Percentiles rank a stretch among this genome's conserved stretches.
These are phyloP conservation scores for Alternaria consortialis DNA, from an alignment of 2,329 filamentous ascomycete genomes.

Conservation along the genomic window DNA sequence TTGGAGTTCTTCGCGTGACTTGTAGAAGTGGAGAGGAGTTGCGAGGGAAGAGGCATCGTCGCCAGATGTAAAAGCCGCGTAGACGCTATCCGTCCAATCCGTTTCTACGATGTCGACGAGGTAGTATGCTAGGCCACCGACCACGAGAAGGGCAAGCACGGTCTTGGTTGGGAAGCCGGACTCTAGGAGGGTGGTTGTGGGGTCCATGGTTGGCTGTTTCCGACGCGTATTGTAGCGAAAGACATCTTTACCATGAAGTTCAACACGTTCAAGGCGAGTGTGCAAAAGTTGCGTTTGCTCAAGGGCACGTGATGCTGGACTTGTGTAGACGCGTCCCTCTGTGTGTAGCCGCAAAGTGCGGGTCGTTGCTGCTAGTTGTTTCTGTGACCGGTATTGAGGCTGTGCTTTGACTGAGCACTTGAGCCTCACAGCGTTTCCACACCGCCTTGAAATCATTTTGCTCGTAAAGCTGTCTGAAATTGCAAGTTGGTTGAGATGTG, in stretches of 20 bases:
- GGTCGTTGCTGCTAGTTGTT: slow-evolving; percentile 10
- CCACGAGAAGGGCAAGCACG: slow-evolving; percentile 31
- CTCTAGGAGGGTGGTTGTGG: slow-evolving; percentile 20
- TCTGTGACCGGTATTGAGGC: slow-evolving; percentile 7
- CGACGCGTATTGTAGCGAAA: background rate
- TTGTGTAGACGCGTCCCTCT: slow-evolving; percentile 20
- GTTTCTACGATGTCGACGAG: slow-evolving; percentile 30
- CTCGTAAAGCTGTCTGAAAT: background rate
- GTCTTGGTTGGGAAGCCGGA: slow-evolving; percentile 48
- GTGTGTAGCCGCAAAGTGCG: slow-evolving; percentile 23
- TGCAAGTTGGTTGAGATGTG: background rate
- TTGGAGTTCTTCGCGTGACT: slow-evolving; percentile 37
- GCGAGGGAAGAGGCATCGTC: slow-evolving; percentile 20
- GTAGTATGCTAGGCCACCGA: slow-evolving; percentile 37
- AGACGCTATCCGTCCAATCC: slow-evolving; percentile 34
- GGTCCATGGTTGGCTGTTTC: background rate
- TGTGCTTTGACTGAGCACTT: slow-evolving; percentile 7
- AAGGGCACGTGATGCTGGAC: slow-evolving; percentile 29
- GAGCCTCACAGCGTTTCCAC: slow-evolving; percentile 11
- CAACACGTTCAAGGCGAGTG: background rate
- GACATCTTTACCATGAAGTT: background rate
- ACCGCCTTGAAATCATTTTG: slow-evolving; percentile 23
- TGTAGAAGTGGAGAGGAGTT: slow-evolving; percentile 40
- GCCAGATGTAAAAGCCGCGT: slow-evolving; percentile 20
- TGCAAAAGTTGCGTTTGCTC: slow-evolving; percentile 6